A percentile compares a stretch with the other conserved stretches of the same genome.
These are phyloP conservation scores for Polyplosphaeria fusca DNA, from an alignment of 495 filamentous ascomycete species.

Conservation along the genomic window DNA sequence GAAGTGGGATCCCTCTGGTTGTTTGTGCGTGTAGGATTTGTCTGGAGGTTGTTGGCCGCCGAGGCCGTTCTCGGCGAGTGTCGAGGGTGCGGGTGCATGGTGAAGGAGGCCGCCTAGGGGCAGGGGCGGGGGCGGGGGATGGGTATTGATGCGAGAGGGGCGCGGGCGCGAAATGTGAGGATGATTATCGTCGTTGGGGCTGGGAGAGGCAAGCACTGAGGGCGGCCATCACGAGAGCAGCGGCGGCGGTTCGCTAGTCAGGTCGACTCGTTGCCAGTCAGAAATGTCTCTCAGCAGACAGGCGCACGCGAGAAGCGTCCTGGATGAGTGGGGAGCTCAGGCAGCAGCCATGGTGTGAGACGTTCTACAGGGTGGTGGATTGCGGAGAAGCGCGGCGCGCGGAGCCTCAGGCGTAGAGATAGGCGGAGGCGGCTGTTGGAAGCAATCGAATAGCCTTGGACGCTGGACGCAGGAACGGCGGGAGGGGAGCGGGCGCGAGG, in stretches of 20 bases:
- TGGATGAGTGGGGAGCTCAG: conserved; percentile 22
- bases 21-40: conserved; percentile 34
- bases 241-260: conserved; percentile 21
- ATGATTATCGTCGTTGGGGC: conserved; percentile 23
- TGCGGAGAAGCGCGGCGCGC: conserved; percentile 1
- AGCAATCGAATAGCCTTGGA: conserved; percentile 1
- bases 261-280: conserved; percentile 12
- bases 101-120: conserved; percentile 15
- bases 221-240: conserved; percentile 34
- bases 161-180: not conserved
- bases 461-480: not conserved
- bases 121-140: not conserved
- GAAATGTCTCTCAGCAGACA: conserved; percentile 29
- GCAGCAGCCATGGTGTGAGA: conserved; percentile 32
- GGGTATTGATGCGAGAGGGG: not conserved
- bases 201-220: conserved; percentile 24
- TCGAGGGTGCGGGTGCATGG: conserved; percentile 32
- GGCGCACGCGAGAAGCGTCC: conserved; percentile 20
- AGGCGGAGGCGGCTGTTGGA: conserved; percentile 22
- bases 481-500: not conserved
- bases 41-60: conserved; percentile 34
- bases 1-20: conserved; percentile 31
- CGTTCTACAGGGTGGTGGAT: conserved; percentile 23
- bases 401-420: conserved; percentile 28
- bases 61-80: conserved; percentile 29